phyloP scores from a whole-genome alignment of 192 early-diverging fungal species.

The Coemansia sp. region DNA sequence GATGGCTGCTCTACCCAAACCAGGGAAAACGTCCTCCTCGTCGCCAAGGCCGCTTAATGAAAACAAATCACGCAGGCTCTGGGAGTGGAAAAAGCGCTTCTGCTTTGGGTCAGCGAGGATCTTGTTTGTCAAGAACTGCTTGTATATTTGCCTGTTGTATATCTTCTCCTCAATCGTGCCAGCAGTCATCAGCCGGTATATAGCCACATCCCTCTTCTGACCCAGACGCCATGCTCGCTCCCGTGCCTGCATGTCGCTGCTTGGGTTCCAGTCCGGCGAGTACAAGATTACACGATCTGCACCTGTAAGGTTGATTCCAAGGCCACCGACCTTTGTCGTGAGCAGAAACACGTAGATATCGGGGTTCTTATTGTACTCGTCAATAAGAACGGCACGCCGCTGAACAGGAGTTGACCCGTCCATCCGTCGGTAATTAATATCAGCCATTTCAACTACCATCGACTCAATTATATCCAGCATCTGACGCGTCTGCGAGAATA shows the following conservation, averaged over 20 bases:
- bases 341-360: constrained; percentile 85
- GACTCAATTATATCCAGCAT: constrained; percentile 94
- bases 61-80: constrained; percentile 86
- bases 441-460: constrained; percentile 58
- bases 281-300: constrained; percentile 92
- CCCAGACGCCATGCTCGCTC: constrained; percentile 96
- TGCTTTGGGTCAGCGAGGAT: constrained; percentile 89
- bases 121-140: constrained; percentile 96
- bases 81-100: constrained; percentile 84
- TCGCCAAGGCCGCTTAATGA: constrained; percentile 59
- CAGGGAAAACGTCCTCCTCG: neutral
- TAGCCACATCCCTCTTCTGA: constrained; percentile 81
- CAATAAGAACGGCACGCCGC: constrained; percentile 78
- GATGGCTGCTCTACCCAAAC: neutral
- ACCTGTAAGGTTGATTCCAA: constrained; percentile 93
- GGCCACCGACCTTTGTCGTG: constrained; percentile 96
- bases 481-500: constrained; percentile 92
- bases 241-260: constrained; percentile 91
- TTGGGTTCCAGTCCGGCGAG: constrained; percentile 99
- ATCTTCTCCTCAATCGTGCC: constrained; percentile 97
- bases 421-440: constrained; percentile 81
- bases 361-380: constrained; percentile 77
- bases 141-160: constrained; percentile 96
- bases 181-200: constrained; percentile 94
- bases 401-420: constrained; percentile 94